These are phyloP conservation scores for Aspergillus sparsus DNA, from an alignment of 495 filamentous ascomycete genomes.

Conservation along the genomic window DNA sequence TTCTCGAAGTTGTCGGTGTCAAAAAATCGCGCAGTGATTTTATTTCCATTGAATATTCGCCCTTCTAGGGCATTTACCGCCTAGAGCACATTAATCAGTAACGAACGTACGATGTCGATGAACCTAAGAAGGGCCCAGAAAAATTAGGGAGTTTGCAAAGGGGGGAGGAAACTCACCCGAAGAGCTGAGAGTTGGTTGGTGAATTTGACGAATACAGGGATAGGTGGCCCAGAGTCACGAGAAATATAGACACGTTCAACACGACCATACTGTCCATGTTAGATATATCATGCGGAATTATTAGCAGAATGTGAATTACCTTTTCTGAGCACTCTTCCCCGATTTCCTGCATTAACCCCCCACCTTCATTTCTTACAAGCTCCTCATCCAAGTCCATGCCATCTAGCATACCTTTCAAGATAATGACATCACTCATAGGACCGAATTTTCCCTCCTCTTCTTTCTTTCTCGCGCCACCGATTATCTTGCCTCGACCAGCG, in stretches of 20 bases:
- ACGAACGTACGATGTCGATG: background rate
- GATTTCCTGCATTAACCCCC: constrained; percentile 86
- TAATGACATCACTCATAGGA: constrained; percentile 73
- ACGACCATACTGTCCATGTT: constrained; percentile 65
- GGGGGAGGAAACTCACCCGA: constrained; percentile 56
- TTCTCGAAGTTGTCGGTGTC: constrained; percentile 77
- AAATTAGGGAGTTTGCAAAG: background rate
- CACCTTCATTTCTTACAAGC: constrained; percentile 51
- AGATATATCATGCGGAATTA: background rate
- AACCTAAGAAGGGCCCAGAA: too few relatives aligned
- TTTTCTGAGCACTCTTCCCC: constrained; percentile 87
- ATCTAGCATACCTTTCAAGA: constrained; percentile 78
- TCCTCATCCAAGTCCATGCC: constrained; percentile 74
- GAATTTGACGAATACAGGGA: constrained; percentile 89
- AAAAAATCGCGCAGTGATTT: constrained; percentile 75
- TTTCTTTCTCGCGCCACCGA: constrained; percentile 59
- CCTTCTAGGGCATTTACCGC: constrained; percentile 87
- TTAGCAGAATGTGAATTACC: constrained; percentile 38
- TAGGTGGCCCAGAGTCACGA: constrained; percentile 47
- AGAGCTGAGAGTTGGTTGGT: constrained; percentile 76
- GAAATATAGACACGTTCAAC: constrained; percentile 83
- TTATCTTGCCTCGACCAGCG: constrained; percentile 74
- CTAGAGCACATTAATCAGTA: constrained; percentile 40
- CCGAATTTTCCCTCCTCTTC: constrained; percentile 67
- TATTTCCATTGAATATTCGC: constrained; percentile 82